A percentile compares a stretch with the other conserved stretches of the same genome.
Conservation (phyloP, 805 yeast genomes). For the Yarrowia yakushimensis region DNA sequence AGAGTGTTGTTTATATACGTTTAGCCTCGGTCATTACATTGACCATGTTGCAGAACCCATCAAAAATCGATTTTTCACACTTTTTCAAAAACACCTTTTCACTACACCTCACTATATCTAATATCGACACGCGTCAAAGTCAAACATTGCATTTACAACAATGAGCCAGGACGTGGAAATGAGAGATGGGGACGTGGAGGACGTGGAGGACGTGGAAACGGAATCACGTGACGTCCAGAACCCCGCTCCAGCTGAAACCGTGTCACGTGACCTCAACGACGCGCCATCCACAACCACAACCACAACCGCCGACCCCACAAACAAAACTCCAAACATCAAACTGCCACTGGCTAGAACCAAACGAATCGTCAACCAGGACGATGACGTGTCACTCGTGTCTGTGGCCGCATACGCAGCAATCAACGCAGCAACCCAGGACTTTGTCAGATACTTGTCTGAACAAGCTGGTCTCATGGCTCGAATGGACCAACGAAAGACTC, state of each 20-base stretch:
- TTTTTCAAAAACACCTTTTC: too few species aligned
- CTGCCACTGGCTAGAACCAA: conserved; percentile 68
- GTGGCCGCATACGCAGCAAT: conserved; percentile 70
- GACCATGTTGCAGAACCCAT: too few species aligned
- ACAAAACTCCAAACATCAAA: conserved; percentile 1
- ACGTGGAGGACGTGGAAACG: conserved; percentile 2
- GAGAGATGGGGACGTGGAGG: conserved; percentile 8
- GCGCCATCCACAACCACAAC: neutral
- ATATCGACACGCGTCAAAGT: neutral
- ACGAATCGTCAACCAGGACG: conserved; percentile 69
- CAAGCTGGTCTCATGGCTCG: conserved; percentile 66
- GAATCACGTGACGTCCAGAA: too few species aligned
- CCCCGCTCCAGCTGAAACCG: too few species aligned
- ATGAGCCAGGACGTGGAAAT: conserved; percentile 22
- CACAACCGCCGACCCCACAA: neutral
- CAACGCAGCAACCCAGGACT: conserved; percentile 69
- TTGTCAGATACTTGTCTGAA: conserved; percentile 64
- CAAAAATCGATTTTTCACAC: too few species aligned
- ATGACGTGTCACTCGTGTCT: conserved; percentile 64
- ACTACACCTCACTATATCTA: too few species aligned
- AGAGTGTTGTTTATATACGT: neutral
- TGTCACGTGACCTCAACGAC: neutral
- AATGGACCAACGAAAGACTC: conserved; percentile 61
- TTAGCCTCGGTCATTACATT: too few species aligned
- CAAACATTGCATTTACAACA: neutral